Conservation (phyloP, 805 yeast species). For the Wickerhamomyces subpelliculosus region DNA sequence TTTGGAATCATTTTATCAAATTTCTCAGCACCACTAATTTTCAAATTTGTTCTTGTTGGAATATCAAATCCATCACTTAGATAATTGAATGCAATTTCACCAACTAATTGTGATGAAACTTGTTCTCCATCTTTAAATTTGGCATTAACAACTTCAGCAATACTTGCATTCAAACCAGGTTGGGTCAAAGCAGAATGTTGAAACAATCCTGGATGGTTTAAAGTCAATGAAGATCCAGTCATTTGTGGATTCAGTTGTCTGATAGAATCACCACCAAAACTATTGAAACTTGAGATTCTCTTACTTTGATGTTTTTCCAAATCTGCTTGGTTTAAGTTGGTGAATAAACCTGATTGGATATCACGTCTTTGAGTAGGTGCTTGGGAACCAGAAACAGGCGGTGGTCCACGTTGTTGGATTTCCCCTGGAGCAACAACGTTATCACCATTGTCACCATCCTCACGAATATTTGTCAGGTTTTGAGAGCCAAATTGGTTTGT, state of each 20-base stretch:
- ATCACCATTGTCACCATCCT: conserved; percentile 21
- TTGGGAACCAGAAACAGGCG: neutral
- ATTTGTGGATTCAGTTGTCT: conserved; percentile 32
- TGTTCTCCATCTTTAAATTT: conserved; percentile 62
- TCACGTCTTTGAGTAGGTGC: conserved; percentile 25
- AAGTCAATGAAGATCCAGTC: conserved; percentile 34
- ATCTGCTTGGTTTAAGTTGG: conserved; percentile 33
- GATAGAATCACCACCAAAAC: conserved; percentile 20
- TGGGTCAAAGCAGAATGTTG: conserved; percentile 43
- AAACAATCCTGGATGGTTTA: conserved; percentile 28
- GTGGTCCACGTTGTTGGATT: too few relatives aligned
- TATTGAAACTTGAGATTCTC: conserved; percentile 20
- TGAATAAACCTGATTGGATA: conserved; percentile 40
- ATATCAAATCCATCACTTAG: conserved; percentile 27
- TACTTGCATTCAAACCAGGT: conserved; percentile 72
- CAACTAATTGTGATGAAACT: conserved; percentile 56
- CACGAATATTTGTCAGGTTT: conserved; percentile 24
- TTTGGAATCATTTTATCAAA: conserved; percentile 44
- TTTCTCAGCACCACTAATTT: conserved; percentile 33
- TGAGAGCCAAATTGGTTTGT: conserved; percentile 21
- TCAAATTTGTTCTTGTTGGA: conserved; percentile 38
- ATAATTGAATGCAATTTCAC: conserved; percentile 82
- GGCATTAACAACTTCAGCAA: conserved; percentile 82
- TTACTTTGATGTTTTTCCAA: conserved; percentile 20
- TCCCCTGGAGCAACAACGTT: too few relatives aligned